phyloP scores from a whole-genome alignment of 75 land plant genomes.

The Azolla pinnata region DNA sequence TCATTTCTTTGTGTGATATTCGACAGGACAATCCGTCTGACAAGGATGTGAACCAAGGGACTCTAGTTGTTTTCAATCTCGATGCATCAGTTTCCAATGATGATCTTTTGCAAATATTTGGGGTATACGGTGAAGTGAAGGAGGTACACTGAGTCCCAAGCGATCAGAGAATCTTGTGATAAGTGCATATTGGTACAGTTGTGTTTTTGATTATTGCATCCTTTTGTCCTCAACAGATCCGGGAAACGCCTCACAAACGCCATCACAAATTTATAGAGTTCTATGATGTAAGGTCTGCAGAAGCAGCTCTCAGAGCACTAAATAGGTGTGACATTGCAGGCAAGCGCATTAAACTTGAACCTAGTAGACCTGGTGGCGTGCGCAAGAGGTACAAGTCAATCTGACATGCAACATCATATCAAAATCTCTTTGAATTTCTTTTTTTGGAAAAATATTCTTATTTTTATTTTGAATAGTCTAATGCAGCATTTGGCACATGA shows the following conservation, averaged over 20 bases:
- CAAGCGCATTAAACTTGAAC: conserved; percentile 72
- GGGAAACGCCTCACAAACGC: conserved; percentile 58
- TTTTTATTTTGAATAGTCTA: no score
- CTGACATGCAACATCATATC: no score
- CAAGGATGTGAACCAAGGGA: conserved; percentile 71
- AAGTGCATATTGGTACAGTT: background rate
- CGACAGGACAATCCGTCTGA: conserved; percentile 65
- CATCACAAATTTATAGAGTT: conserved; percentile 70
- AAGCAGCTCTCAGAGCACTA: conserved; percentile 65
- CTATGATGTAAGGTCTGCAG: conserved; percentile 82
- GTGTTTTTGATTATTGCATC: background rate
- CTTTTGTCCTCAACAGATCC: conserved; percentile 40
- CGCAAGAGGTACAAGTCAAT: no score
- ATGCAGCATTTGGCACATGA: conserved; percentile 44
- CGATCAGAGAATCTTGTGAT: no score
- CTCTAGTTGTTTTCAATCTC: conserved; percentile 57
- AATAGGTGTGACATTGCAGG: conserved; percentile 77
- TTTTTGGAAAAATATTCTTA: no score
- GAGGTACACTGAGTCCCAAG: conserved; percentile 36
- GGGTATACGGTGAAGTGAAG: conserved; percentile 75
- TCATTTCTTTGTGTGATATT: background rate
- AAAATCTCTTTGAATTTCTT: no score
- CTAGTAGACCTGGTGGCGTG: conserved; percentile 56
- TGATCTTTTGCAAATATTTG: conserved; percentile 70
- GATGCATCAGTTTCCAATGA: conserved; percentile 71